A percentile compares a stretch with the other conserved stretches of the same genome.
Evolutionary conservation across 176 grass and related monocot species (phyloP).

Genomic region (Thinopyrum elongatum): DNA sequence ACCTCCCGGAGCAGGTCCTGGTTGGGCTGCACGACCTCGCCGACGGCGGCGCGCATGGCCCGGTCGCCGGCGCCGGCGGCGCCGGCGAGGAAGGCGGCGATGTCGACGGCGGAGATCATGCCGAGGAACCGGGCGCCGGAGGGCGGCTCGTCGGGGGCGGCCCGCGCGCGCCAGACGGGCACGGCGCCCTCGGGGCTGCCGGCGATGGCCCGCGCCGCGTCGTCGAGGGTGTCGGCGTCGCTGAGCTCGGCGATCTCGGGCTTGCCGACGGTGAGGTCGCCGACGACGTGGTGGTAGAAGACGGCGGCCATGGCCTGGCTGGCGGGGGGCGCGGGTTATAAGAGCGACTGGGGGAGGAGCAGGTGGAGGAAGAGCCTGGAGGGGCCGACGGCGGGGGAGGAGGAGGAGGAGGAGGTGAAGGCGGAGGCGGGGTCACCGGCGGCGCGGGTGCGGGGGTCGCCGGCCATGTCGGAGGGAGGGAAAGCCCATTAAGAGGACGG

Average conservation of each 20-base stretch:
- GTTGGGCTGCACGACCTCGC: constrained; percentile 61
- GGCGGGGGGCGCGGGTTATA: constrained; percentile 35
- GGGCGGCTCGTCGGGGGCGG: constrained; percentile 30
- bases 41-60: constrained; percentile 48
- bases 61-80: constrained; percentile 40
- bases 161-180: constrained; percentile 53
- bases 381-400: constrained; percentile 21
- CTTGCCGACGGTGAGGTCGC: constrained; percentile 88
- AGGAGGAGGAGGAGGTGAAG: not conserved
- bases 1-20: constrained; percentile 67
- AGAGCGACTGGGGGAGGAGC: constrained; percentile 80
- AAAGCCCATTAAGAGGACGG: constrained; percentile 62
- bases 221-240: constrained; percentile 72
- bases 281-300: constrained; percentile 93
- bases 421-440: constrained; percentile 35
- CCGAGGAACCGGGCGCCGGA: constrained; percentile 66
- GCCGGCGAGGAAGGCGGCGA: constrained; percentile 67
- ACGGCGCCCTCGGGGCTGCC: constrained; percentile 70
- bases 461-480: constrained; percentile 49
- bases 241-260: constrained; percentile 63
- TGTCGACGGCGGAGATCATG: constrained; percentile 83
- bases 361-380: constrained; percentile 76
- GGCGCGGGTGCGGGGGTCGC: constrained; percentile 34
- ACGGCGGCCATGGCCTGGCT: constrained; percentile 50
- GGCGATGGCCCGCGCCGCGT: constrained; percentile 64